These are phyloP conservation scores for Rhodomyrtus psidioides DNA, from an alignment of 441 rosid genomes.

Conservation along the genomic window DNA sequence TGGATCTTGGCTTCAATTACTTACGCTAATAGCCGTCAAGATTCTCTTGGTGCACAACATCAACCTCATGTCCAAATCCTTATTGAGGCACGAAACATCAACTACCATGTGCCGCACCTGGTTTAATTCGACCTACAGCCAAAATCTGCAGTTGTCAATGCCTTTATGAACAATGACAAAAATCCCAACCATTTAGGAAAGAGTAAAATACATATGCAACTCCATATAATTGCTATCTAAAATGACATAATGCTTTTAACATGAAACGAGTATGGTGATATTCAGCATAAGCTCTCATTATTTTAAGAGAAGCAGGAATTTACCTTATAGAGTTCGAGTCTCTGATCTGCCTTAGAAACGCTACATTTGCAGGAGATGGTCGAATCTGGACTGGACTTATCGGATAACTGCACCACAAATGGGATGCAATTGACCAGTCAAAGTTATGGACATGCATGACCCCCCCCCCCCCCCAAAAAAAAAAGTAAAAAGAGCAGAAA, in stretches of 20 bases:
- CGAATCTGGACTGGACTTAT: background rate
- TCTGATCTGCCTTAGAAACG: background rate
- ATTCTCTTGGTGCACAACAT: slow-evolving; percentile 31
- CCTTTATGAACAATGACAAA: background rate
- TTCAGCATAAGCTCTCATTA: background rate
- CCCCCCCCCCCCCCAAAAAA: too few species aligned
- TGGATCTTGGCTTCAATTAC: background rate
- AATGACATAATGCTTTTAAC: background rate
- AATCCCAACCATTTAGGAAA: background rate
- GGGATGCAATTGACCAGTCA: background rate
- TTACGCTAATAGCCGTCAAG: slow-evolving; percentile 35
- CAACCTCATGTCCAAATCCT: slow-evolving; percentile 59
- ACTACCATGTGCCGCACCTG: slow-evolving; percentile 31
- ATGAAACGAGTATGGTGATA: background rate
- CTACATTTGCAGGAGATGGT: background rate
- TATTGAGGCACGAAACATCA: slow-evolving; percentile 54
- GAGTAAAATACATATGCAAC: background rate
- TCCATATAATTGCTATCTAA: background rate
- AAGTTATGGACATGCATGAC: too few species aligned
- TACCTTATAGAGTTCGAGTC: background rate
- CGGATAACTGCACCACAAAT: background rate
- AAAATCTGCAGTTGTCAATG: background rate
- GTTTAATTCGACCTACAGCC: slow-evolving; percentile 39
- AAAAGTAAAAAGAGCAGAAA: background rate
- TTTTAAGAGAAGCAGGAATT: background rate